These are phyloP conservation scores for Gossypium ekmanianum DNA, from an alignment of 345 rosid genomes.

Conservation along the genomic window DNA sequence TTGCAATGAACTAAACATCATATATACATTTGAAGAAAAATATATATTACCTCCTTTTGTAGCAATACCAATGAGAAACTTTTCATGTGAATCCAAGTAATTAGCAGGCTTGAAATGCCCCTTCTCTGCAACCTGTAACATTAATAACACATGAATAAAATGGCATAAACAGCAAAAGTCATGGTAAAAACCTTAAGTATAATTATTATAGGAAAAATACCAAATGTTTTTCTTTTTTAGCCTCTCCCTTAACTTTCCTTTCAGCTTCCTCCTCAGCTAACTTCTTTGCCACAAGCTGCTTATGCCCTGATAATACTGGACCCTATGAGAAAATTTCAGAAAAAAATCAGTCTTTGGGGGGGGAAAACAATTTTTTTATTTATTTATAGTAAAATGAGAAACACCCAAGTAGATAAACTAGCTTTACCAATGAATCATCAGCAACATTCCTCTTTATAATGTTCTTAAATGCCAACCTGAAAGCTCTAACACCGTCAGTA, in stretches of 20 bases:
- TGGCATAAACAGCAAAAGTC: neutral
- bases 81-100: conserved; percentile 75
- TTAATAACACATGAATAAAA: conserved; percentile 8
- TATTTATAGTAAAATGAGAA: neutral
- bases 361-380: neutral
- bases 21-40: neutral
- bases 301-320: conserved; percentile 81
- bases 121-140: conserved; percentile 61
- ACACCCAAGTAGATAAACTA: conserved; percentile 5
- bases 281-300: conserved; percentile 84
- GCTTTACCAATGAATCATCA: conserved; percentile 61
- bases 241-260: conserved; percentile 66
- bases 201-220: conserved; percentile 32
- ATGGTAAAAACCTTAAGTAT: neutral
- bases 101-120: conserved; percentile 85
- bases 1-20: conserved; percentile 1
- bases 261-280: conserved; percentile 86
- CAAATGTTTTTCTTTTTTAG: conserved; percentile 77
- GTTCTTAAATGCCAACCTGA: conserved; percentile 63
- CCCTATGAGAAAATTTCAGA: conserved; percentile 38
- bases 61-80: conserved; percentile 78
- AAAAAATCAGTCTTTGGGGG: neutral
- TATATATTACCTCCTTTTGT: conserved; percentile 80
- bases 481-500: conserved; percentile 71
- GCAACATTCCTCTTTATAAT: conserved; percentile 59